Conservation (phyloP, 2,329 filamentous ascomycete genomes). For the Emergomyces orientalis region DNA sequence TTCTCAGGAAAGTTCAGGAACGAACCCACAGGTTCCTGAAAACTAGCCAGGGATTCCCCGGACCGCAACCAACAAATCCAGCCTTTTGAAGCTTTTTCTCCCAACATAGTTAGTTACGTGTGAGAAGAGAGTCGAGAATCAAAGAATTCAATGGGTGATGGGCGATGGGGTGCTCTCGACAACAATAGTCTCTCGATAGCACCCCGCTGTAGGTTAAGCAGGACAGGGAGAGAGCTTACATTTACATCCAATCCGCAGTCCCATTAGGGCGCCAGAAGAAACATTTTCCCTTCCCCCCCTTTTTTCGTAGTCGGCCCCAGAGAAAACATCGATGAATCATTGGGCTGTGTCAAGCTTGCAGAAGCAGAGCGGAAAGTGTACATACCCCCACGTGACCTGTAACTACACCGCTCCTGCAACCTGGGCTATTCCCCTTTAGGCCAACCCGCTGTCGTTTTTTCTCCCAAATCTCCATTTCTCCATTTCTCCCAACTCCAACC, state of each 20-base stretch:
- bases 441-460: too few species aligned
- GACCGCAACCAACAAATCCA: not conserved
- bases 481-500: not conserved
- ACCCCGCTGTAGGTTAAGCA: not conserved
- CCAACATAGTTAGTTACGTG: not conserved
- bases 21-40: not conserved
- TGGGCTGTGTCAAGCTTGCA: not conserved
- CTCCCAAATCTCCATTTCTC: too few species aligned
- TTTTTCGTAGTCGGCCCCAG: too few species aligned
- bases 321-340: not conserved
- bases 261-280: slow-evolving; percentile 1
- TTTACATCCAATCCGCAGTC: too few species aligned
- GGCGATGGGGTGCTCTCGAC: too few species aligned
- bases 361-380: too few species aligned
- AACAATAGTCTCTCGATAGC: not conserved
- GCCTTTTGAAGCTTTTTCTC: not conserved
- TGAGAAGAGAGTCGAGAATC: not conserved
- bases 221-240: too few species aligned
- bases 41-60: not conserved
- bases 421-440: not conserved
- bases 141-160: not conserved
- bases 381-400: not conserved
- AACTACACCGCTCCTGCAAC: not conserved
- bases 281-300: too few species aligned
- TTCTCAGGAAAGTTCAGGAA: not conserved